phyloP scores from a whole-genome alignment of 2,329 filamentous ascomycete species.

The Juglanconis oblonga region DNA sequence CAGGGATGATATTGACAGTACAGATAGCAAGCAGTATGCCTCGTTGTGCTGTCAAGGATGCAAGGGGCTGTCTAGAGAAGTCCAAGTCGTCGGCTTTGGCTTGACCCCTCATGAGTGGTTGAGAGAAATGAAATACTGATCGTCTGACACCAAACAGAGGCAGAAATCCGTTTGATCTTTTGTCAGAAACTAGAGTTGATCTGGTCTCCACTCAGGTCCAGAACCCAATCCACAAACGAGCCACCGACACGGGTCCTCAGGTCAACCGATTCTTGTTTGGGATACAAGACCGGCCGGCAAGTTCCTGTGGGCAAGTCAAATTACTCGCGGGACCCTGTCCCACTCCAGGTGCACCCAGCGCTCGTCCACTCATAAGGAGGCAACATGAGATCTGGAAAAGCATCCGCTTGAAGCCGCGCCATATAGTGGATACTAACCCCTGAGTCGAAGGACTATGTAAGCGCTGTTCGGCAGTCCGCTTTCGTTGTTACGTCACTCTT shows the following conservation, averaged over 20 bases:
- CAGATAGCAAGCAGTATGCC: too few species aligned
- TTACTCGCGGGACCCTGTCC: conserved; percentile 11
- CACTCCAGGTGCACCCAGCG: conserved; percentile 6
- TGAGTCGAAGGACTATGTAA: not conserved
- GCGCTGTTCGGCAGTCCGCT: conserved; percentile 1
- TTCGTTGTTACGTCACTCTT: not conserved
- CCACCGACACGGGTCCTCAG: conserved; percentile 3
- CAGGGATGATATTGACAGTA: not conserved
- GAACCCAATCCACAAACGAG: not conserved
- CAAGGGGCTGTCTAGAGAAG: not conserved
- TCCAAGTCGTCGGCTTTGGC: not conserved
- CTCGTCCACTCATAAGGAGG: conserved; percentile 10
- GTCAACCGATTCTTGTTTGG: conserved; percentile 13
- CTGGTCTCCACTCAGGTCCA: not conserved
- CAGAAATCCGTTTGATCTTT: not conserved
- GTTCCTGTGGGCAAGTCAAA: not conserved
- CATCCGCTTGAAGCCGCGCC: conserved; percentile 15
- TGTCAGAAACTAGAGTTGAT: not conserved
- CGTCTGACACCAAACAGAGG: not conserved
- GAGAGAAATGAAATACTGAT: conserved; percentile 7
- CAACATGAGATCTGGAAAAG: conserved; percentile 14
- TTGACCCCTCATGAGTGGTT: not conserved
- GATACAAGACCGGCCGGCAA: conserved; percentile 6
- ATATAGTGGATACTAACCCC: not conserved
- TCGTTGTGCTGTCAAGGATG: not conserved